phyloP scores from a whole-genome alignment of 257 asterid genomes.

The Solanum piurae region DNA sequence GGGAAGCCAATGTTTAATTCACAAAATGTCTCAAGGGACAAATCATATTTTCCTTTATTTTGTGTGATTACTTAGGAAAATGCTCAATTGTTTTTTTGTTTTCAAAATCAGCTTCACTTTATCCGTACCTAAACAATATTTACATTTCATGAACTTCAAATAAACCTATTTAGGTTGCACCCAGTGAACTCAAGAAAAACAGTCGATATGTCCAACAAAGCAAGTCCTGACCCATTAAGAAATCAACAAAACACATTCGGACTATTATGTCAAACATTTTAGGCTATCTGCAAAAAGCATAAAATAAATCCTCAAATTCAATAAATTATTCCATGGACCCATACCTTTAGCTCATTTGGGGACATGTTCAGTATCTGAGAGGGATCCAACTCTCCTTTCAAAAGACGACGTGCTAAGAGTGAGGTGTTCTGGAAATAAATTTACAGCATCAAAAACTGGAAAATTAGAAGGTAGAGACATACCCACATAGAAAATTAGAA shows the following conservation, averaged over 20 bases:
- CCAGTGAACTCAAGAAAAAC: neutral
- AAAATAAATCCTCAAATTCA: neutral
- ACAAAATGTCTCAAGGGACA: neutral
- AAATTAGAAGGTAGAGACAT: neutral
- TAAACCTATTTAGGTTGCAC: neutral
- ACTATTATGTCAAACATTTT: neutral
- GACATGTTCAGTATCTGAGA: conserved; percentile 57
- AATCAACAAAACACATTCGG: neutral
- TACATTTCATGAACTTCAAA: neutral
- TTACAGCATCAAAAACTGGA: conserved; percentile 4
- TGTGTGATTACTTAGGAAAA: neutral
- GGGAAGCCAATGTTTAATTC: neutral
- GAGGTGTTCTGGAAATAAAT: conserved; percentile 32
- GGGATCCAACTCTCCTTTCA: conserved; percentile 72
- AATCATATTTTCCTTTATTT: neutral
- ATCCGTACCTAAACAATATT: neutral
- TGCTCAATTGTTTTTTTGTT: neutral
- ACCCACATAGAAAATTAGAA: neutral
- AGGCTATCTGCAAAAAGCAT: neutral
- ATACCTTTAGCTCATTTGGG: conserved; percentile 73
- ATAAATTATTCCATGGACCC: neutral
- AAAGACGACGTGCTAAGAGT: conserved; percentile 51
- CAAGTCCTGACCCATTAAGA: neutral
- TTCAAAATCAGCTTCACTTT: neutral
- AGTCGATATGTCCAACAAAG: neutral